Evolutionary conservation across 257 asterid species (phyloP).

Genomic region (Salvia splendens): DNA sequence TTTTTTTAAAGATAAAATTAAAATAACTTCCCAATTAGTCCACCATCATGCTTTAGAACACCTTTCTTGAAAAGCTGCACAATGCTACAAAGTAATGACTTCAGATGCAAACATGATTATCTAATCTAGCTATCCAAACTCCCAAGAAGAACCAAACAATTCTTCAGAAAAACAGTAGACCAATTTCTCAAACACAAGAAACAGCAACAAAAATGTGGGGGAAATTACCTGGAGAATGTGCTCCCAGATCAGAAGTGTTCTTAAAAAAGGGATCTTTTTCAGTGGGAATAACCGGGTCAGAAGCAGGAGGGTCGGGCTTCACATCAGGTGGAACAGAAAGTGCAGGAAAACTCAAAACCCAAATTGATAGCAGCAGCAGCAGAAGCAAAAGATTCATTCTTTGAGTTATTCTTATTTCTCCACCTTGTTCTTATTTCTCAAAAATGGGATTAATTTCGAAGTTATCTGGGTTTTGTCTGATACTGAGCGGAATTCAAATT

Average conservation of each 20-base stretch:
- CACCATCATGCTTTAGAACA: slow-evolving; percentile 14
- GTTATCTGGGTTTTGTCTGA: no score
- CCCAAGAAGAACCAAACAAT: no score
- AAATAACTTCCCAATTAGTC: slow-evolving; percentile 13
- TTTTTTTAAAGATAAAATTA: background rate
- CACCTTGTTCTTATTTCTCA: slow-evolving; percentile 6
- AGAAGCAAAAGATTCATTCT: slow-evolving; percentile 54
- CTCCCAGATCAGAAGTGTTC: slow-evolving; percentile 50
- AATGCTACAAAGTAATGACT: slow-evolving; percentile 16
- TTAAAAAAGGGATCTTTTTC: slow-evolving; percentile 74
- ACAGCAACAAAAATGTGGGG: slow-evolving; percentile 4
- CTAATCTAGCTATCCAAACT: slow-evolving; percentile 14
- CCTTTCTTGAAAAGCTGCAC: slow-evolving; percentile 30
- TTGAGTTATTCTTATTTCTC: background rate
- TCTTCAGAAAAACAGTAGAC: background rate
- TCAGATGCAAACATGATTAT: slow-evolving; percentile 22
- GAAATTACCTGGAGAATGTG: slow-evolving; percentile 74
- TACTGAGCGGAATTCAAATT: slow-evolving; percentile 30
- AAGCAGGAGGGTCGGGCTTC: slow-evolving; percentile 70
- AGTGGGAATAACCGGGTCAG: slow-evolving; percentile 86
- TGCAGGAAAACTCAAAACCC: slow-evolving; percentile 46
- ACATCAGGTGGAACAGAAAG: slow-evolving; percentile 64
- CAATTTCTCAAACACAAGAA: background rate
- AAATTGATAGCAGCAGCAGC: slow-evolving; percentile 47
- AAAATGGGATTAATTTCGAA: background rate